Percentiles rank a stretch among this genome's conserved stretches.
These are phyloP conservation scores for Hydnomerulius pinastri DNA, from an alignment of 768 basidiomycete species.

Conservation along the genomic window DNA sequence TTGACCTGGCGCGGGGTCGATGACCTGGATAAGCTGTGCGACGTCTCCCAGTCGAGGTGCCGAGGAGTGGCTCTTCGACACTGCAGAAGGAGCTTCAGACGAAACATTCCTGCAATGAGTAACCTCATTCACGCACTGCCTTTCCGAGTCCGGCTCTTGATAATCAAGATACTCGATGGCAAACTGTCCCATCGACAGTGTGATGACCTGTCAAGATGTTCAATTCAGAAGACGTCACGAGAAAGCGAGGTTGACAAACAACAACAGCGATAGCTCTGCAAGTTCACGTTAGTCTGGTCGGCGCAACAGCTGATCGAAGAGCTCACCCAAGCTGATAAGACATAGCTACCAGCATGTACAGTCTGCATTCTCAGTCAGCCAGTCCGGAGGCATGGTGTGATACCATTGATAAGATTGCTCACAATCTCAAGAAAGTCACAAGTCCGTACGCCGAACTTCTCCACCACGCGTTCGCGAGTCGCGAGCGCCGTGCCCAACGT, in stretches of 20 bases:
- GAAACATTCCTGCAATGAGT: neutral
- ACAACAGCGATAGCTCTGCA: conserved; percentile 27
- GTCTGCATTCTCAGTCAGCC: conserved; percentile 36
- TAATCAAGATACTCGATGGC: conserved; percentile 41
- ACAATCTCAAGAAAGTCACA: conserved; percentile 65
- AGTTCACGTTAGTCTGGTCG: neutral
- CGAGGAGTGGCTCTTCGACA: conserved; percentile 26
- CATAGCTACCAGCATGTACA: conserved; percentile 77
- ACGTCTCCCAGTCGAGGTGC: conserved; percentile 4
- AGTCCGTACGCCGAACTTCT: conserved; percentile 54
- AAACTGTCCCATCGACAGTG: conserved; percentile 61
- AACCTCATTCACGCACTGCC: conserved; percentile 19
- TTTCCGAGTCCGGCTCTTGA: conserved; percentile 15
- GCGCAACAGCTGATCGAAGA: neutral
- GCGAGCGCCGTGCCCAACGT: conserved; percentile 39
- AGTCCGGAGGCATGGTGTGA: neutral
- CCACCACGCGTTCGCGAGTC: conserved; percentile 52
- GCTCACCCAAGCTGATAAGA: conserved; percentile 70
- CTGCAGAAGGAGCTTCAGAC: conserved; percentile 7
- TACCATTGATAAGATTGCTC: conserved; percentile 22
- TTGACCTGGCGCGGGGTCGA: conserved; percentile 51
- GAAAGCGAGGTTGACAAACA: conserved; percentile 13
- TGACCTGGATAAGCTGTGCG: conserved; percentile 18
- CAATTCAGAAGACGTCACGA: neutral
- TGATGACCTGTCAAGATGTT: conserved; percentile 45